Conservation (phyloP, 305 asterid species). For the Ajuga reptans region DNA sequence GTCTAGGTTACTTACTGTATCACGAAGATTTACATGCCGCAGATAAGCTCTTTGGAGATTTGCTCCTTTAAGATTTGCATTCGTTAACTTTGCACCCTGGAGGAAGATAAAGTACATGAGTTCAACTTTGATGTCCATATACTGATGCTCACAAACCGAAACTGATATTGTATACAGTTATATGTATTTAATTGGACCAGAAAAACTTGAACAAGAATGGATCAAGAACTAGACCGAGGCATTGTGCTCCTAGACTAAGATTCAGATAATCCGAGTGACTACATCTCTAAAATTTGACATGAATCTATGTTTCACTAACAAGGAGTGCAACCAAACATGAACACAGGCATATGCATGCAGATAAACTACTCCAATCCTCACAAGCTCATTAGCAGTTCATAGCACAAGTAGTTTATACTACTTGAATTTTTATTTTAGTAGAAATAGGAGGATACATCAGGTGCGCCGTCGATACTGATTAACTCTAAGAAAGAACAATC, state of each 20-base stretch:
- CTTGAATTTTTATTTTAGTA: not conserved
- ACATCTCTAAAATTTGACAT: not conserved
- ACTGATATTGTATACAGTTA: too few species aligned
- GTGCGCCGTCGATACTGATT: not conserved
- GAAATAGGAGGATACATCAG: not conserved
- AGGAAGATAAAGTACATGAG: too few species aligned
- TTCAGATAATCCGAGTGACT: not conserved
- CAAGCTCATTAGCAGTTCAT: not conserved
- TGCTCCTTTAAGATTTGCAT: too few species aligned
- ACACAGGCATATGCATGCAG: not conserved
- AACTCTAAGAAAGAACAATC: not conserved
- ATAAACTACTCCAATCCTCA: not conserved
- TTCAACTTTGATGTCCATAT: too few species aligned
- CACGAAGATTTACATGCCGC: slow-evolving; percentile 78
- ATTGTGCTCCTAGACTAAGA: not conserved
- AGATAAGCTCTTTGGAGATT: slow-evolving; percentile 95
- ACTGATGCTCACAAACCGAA: too few species aligned
- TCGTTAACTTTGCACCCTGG: too few species aligned
- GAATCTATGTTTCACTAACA: not conserved
- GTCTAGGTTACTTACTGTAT: slow-evolving; percentile 47
- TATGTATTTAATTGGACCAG: too few species aligned
- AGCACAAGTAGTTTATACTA: not conserved
- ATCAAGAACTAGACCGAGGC: too few species aligned
- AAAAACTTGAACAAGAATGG: too few species aligned
- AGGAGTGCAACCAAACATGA: not conserved